Evolutionary conservation across 179 eudicot genomes (phyloP).

Genomic region (Sideroxylon spinosum): DNA sequence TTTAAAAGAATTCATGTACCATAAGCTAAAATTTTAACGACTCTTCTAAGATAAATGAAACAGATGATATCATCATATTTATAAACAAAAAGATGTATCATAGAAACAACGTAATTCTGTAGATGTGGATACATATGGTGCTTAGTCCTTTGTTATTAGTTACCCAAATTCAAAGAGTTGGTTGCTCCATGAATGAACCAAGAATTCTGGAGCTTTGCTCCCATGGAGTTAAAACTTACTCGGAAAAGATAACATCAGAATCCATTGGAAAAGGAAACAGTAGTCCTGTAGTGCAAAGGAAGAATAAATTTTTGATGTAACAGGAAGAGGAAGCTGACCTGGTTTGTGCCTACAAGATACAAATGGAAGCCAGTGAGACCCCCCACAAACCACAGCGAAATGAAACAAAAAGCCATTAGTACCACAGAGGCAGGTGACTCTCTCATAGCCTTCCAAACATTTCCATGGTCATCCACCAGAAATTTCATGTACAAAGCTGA

Average conservation of each 20-base stretch:
- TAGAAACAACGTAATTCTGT: too few relatives aligned
- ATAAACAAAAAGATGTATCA: too few relatives aligned
- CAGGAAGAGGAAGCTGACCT: conserved; percentile 40
- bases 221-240: not conserved
- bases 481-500: conserved; percentile 64
- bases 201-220: not conserved
- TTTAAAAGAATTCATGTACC: too few relatives aligned
- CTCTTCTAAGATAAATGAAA: not conserved
- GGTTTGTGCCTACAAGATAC: conserved; percentile 68
- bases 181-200: not conserved
- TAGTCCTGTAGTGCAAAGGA: not conserved
- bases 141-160: not conserved
- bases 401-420: conserved; percentile 64
- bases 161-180: not conserved
- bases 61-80: not conserved
- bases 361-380: conserved; percentile 82
- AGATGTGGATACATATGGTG: too few relatives aligned
- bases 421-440: conserved; percentile 69
- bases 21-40: too few relatives aligned
- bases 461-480: conserved; percentile 49
- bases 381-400: conserved; percentile 74
- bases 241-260: not conserved
- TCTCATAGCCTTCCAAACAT: conserved; percentile 72
- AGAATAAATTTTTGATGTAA: not conserved
- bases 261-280: too few relatives aligned